Conservation (phyloP, 2,329 filamentous ascomycete genomes). For the Tolypocladium tropicale region DNA sequence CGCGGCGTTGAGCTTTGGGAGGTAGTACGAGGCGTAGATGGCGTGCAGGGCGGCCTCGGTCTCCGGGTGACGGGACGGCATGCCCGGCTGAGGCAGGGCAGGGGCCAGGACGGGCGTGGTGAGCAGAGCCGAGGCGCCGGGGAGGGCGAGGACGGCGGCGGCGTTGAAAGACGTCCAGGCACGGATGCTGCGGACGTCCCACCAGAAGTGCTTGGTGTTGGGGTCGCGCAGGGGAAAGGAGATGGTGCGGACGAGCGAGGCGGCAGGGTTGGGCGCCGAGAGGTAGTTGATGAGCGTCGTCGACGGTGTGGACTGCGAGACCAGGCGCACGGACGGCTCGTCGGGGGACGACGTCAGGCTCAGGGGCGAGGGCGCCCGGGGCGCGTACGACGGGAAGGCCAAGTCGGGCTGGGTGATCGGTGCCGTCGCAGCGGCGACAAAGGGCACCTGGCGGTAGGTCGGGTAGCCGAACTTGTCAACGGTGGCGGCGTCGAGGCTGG, state of each 20-base stretch:
- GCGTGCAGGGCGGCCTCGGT: constrained; percentile 66
- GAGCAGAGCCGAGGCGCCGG: constrained; percentile 62
- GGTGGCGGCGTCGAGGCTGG: constrained; percentile 55
- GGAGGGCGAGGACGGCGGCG: constrained; percentile 59
- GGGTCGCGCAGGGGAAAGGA: constrained; percentile 58
- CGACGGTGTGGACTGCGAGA: constrained; percentile 36
- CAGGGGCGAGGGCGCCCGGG: constrained; percentile 36
- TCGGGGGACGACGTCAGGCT: constrained; percentile 31
- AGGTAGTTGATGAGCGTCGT: constrained; percentile 73
- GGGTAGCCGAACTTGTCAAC: constrained; percentile 69
- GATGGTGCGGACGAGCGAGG: constrained; percentile 70
- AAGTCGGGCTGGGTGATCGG: constrained; percentile 21
- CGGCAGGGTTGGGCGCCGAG: constrained; percentile 68
- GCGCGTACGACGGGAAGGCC: constrained; percentile 34
- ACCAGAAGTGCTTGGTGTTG: constrained; percentile 82
- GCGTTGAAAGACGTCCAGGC: constrained; percentile 75
- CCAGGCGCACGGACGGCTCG: constrained; percentile 24
- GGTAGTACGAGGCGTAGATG: constrained; percentile 69
- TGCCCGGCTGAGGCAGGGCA: constrained; percentile 48
- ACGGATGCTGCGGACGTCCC: constrained; percentile 82
- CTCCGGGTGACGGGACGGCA: constrained; percentile 58
- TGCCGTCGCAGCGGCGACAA: constrained; percentile 14
- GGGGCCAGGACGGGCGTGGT: constrained; percentile 54
- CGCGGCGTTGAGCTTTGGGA: constrained; percentile 78
- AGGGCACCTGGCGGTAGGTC: constrained; percentile 69